These are phyloP conservation scores for Heliocybe sulcata DNA, from an alignment of 1,284 basidiomycete species.

Conservation along the genomic window DNA sequence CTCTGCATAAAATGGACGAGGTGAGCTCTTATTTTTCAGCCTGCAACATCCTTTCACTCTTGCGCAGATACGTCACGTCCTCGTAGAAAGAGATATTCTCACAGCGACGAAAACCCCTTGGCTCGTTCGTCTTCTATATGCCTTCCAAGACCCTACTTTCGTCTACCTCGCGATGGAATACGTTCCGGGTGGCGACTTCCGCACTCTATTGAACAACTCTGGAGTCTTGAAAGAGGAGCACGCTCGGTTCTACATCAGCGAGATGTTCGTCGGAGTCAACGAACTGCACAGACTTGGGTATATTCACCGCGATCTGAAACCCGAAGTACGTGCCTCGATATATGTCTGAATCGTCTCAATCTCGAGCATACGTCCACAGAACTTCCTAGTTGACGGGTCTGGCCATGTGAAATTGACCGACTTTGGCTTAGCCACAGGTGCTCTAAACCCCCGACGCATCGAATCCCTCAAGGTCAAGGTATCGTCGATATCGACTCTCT, in stretches of 20 bases:
- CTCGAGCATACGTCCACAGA: slow-evolving; percentile 40
- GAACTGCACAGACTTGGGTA: slow-evolving; percentile 94
- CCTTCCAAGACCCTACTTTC: slow-evolving; percentile 85
- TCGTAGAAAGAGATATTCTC: slow-evolving; percentile 94
- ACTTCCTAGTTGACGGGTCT: slow-evolving; percentile 92
- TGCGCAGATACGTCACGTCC: slow-evolving; percentile 78
- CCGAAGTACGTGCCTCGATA: slow-evolving; percentile 59
- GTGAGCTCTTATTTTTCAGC: slow-evolving; percentile 27
- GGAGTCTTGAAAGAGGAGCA: slow-evolving; percentile 95
- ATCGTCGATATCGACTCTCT: neutral
- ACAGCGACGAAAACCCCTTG: slow-evolving; percentile 94
- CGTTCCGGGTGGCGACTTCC: slow-evolving; percentile 93
- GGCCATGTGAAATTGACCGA: slow-evolving; percentile 99
- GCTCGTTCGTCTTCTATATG: slow-evolving; percentile 89
- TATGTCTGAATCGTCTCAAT: slow-evolving; percentile 1
- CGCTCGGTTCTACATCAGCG: slow-evolving; percentile 89
- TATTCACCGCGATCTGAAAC: slow-evolving; percentile 96
- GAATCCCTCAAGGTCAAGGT: slow-evolving; percentile 93
- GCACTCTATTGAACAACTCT: slow-evolving; percentile 92
- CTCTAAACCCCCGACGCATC: slow-evolving; percentile 91
- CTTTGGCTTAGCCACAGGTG: slow-evolving; percentile 96
- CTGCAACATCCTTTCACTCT: slow-evolving; percentile 3
- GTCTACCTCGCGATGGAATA: slow-evolving; percentile 99
- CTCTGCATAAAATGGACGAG: slow-evolving; percentile 95
- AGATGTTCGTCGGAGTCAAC: slow-evolving; percentile 91